Evolutionary conservation across 768 basidiomycete genomes (phyloP).

Genomic region (Pulveroboletus sp.): DNA sequence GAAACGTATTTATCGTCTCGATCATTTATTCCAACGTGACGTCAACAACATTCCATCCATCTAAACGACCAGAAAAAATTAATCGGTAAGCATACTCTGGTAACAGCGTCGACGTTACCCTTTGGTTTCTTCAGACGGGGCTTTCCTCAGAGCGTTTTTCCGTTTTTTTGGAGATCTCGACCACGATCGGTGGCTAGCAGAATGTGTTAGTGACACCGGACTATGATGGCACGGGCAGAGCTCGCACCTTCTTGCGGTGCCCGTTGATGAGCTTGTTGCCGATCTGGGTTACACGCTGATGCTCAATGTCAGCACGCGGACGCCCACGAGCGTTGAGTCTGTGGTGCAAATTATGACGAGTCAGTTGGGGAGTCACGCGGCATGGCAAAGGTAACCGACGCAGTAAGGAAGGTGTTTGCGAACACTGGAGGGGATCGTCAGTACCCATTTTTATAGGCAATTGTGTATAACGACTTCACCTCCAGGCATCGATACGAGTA

Average conservation of each 20-base stretch:
- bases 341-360: neutral
- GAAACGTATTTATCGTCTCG: neutral
- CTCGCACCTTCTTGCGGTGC: conserved; percentile 5
- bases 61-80: neutral
- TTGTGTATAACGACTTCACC: neutral
- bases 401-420: conserved; percentile 13
- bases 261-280: conserved; percentile 6
- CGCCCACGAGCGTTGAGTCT: conserved; percentile 12
- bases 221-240: neutral
- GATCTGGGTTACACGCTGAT: conserved; percentile 4
- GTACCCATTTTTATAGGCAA: no score
- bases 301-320: conserved; percentile 11
- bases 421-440: conserved; percentile 12
- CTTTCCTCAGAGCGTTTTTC: conserved; percentile 5
- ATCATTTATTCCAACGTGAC: neutral
- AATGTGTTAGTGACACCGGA: neutral
- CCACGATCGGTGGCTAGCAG: conserved; percentile 13
- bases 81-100: neutral
- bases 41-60: neutral
- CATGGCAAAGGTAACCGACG: conserved; percentile 6
- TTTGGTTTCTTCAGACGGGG: conserved; percentile 1
- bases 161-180: conserved; percentile 11
- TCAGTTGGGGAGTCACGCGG: neutral
- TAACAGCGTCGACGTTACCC: neutral
- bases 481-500: conserved; percentile 17